A percentile compares a stretch with the other conserved stretches of the same genome.
Evolutionary conservation across 768 basidiomycete genomes (phyloP).

Genomic region (Boletus coccyginus): DNA sequence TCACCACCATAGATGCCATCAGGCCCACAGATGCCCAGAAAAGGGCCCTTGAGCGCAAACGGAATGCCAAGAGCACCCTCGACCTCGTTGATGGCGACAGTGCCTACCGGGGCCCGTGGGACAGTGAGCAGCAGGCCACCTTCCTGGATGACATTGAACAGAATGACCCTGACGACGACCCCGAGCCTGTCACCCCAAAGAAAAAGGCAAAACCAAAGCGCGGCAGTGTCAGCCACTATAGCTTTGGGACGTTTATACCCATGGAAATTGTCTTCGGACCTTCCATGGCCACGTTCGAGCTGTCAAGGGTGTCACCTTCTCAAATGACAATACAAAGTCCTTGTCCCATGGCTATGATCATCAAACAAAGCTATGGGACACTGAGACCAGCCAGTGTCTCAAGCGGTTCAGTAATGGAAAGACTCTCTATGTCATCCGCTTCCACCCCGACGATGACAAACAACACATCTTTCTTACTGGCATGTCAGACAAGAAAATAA

Average conservation of each 20-base stretch:
- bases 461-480: conserved; percentile 96
- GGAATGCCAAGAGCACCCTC: conserved; percentile 74
- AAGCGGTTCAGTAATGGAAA: conserved; percentile 98
- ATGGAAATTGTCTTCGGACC: conserved; percentile 93
- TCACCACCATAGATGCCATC: conserved; percentile 61
- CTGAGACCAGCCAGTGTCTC: conserved; percentile 96
- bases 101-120: conserved; percentile 95
- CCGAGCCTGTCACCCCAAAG: conserved; percentile 53
- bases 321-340: conserved; percentile 88
- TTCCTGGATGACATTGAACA: conserved; percentile 53
- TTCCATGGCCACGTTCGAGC: conserved; percentile 97
- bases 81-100: conserved; percentile 88
- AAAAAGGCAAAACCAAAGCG: conserved; percentile 80
- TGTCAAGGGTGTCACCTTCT: conserved; percentile 94
- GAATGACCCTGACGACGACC: conserved; percentile 47
- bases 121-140: conserved; percentile 61
- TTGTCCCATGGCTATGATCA: conserved; percentile 93
- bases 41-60: conserved; percentile 82
- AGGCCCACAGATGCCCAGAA: conserved; percentile 58
- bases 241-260: conserved; percentile 98
- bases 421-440: conserved; percentile 92
- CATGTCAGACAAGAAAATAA: conserved; percentile 99
- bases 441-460: conserved; percentile 96
- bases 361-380: conserved; percentile 99
- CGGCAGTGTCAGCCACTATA: conserved; percentile 75